These are phyloP conservation scores for Candida silvatica DNA, from an alignment of 805 yeast genomes.

Conservation along the genomic window DNA sequence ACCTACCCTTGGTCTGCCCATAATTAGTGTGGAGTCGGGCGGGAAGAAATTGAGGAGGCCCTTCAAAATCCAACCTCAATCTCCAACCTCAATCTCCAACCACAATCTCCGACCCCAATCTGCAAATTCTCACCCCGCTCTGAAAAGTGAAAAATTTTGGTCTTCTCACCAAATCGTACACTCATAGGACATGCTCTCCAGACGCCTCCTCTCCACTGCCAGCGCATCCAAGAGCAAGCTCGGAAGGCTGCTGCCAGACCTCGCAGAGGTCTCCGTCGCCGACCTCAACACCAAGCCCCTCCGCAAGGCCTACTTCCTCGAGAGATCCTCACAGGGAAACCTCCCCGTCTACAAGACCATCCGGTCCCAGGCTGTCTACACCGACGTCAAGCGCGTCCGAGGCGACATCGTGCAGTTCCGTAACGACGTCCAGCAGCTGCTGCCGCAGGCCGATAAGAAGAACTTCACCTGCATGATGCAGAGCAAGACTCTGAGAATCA, in stretches of 20 bases:
- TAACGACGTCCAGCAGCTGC: constrained; percentile 46
- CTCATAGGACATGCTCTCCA: too few relatives aligned
- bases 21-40: too few relatives aligned
- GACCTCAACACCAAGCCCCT: constrained; percentile 22
- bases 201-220: too few relatives aligned
- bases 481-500: constrained; percentile 44
- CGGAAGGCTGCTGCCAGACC: too few relatives aligned
- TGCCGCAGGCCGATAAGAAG: constrained; percentile 36
- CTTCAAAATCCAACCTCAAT: too few relatives aligned
- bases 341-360: constrained; percentile 75
- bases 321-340: constrained; percentile 53
- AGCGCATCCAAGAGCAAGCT: too few relatives aligned
- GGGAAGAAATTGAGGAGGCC: too few relatives aligned
- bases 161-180: too few relatives aligned
- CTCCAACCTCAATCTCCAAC: too few relatives aligned
- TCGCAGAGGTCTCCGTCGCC: constrained; percentile 15
- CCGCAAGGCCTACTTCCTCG: constrained; percentile 30
- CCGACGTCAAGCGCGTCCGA: constrained; percentile 62
- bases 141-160: too few relatives aligned
- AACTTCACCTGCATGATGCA: constrained; percentile 40
- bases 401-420: constrained; percentile 65
- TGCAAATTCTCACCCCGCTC: too few relatives aligned
- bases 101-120: too few relatives aligned
- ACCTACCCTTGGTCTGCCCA: constrained; percentile 37
- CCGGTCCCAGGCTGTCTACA: constrained; percentile 53